Base-by-base conservation (phyloP, 164 flowering plant genomes). In the Vitis cinerea region DNA sequence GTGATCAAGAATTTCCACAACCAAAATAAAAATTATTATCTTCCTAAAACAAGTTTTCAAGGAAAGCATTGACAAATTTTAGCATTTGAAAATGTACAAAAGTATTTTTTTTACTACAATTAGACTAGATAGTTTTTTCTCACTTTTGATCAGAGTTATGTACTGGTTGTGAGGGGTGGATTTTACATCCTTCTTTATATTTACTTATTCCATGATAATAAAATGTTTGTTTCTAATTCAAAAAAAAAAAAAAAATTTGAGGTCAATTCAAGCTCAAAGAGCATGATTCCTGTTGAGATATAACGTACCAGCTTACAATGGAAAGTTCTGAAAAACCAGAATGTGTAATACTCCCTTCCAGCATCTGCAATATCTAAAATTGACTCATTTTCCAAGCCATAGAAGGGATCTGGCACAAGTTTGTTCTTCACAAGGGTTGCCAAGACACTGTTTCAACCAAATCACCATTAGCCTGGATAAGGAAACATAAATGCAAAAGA, bases 351-450 rank as follows among this genome's bases (percentile, higher is more conserved):
- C 61, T 93, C 97, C 80, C 97, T 87, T 58, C 99, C 99, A 19
- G 97, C 91, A 75, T 93, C 94, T 71, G 88, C 97, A 75, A 96
- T 96, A 70, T 96, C 99, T 4, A 91, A 57, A 74, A 96, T 96
- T 2, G 88, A 66, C 80, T 93, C 93, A 65, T 96, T 93, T 68
- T 84, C 78, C 77, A 96, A 69, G 2, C 99, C 99, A 67, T 91
- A 93, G 73, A 96, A 96, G 44, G 99, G 99, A 82, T 96, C 98
- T 19, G 99, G 95, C 23, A 96, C 84, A 29, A 76, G 78, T 27
- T 96, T 87, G 83, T 91, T 96, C 86, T 88, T 90, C 56, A 93
- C 72, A 61, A 95, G 83, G 30, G 98, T 91, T 49, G 87, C 96
- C 85, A 95, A 75, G 59, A 95, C 97, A 77, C 99, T 95, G 86